phyloP scores from a whole-genome alignment of 75 land plant genomes.

The Cunninghamia lanceolata region DNA sequence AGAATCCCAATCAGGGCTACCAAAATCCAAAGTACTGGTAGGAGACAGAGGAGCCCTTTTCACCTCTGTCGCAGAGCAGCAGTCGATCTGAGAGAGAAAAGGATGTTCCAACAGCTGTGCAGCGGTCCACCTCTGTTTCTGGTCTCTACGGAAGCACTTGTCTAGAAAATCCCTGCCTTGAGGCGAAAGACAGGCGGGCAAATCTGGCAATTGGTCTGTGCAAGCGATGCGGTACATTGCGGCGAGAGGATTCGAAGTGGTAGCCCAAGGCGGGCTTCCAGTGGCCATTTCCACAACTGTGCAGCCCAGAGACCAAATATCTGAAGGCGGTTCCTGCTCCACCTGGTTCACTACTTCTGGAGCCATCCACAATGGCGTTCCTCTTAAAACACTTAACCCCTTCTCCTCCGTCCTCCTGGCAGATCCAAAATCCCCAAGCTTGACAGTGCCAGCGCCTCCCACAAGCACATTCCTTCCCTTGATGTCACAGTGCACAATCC shows the following conservation, averaged over 20 bases:
- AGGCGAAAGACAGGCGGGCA: constrained; percentile 32
- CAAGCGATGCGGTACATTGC: constrained; percentile 46
- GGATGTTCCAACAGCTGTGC: constrained; percentile 47
- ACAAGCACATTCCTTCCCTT: constrained; percentile 51
- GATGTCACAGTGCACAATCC: constrained; percentile 57
- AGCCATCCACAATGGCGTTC: too few relatives aligned
- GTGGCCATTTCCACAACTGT: constrained; percentile 68
- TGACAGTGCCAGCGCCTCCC: constrained; percentile 33
- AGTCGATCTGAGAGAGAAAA: constrained; percentile 10
- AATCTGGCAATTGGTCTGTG: constrained; percentile 30
- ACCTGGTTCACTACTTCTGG: too few relatives aligned
- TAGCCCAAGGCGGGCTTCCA: constrained; percentile 47
- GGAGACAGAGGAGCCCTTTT: background rate
- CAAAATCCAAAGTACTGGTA: background rate
- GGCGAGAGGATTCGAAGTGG: constrained; percentile 20
- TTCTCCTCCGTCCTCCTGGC: constrained; percentile 19
- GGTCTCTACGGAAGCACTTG: constrained; percentile 45
- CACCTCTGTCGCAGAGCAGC: background rate
- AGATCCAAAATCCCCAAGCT: constrained; percentile 48
- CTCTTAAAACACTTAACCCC: constrained; percentile 25
- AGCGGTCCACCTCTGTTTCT: constrained; percentile 32
- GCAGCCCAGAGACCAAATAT: constrained; percentile 59
- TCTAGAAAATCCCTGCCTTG: constrained; percentile 41
- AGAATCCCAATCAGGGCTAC: background rate
- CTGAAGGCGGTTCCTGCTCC: too few relatives aligned